These are phyloP conservation scores for Pezicula rhizophila DNA, from an alignment of 2,329 filamentous ascomycete species.

Conservation along the genomic window DNA sequence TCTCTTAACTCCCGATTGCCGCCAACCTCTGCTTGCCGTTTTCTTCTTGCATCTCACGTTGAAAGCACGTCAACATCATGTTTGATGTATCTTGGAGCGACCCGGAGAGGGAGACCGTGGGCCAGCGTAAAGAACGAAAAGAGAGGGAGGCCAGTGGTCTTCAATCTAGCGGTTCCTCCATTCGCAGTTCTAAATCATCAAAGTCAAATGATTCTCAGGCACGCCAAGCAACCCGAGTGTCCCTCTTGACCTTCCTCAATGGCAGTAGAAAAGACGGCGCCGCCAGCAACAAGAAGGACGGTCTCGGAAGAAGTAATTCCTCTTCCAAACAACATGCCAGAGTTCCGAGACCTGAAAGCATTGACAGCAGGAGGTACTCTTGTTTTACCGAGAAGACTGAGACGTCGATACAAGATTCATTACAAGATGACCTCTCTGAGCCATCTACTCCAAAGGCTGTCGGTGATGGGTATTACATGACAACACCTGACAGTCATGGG, in stretches of 20 bases:
- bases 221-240: slow-evolving; percentile 3
- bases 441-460: slow-evolving; percentile 5
- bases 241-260: slow-evolving; percentile 26
- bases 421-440: neutral
- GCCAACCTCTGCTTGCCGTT: neutral
- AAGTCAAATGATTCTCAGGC: slow-evolving; percentile 12
- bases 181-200: slow-evolving; percentile 15
- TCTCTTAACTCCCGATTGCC: neutral
- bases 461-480: neutral
- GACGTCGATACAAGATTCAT: neutral
- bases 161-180: slow-evolving; percentile 9
- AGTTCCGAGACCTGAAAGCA: neutral
- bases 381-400: neutral
- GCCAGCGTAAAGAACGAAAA: slow-evolving; percentile 24
- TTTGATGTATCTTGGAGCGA: slow-evolving; percentile 28
- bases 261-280: slow-evolving; percentile 22
- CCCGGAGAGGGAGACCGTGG: slow-evolving; percentile 24
- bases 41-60: neutral
- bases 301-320: neutral
- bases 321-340: neutral
- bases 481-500: neutral
- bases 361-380: neutral
- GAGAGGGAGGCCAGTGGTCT: slow-evolving; percentile 10
- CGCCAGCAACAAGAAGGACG: neutral
- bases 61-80: slow-evolving; percentile 14